A percentile compares a stretch with the other conserved stretches of the same genome.
Conservation (phyloP, 78 protist species). For the Capsaspora owczarzaki region DNA sequence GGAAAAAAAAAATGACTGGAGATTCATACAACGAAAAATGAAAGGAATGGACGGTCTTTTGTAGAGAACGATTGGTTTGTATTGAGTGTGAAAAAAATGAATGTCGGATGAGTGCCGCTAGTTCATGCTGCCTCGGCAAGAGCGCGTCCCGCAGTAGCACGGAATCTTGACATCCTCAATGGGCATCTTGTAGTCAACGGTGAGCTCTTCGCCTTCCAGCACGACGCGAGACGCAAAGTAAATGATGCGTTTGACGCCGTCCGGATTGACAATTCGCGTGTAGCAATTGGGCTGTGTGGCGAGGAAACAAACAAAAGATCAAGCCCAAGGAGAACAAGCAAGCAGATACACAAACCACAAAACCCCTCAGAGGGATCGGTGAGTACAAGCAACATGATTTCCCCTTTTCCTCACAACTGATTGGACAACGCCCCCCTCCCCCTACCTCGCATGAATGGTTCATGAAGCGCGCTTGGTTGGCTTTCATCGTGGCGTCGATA, state of each 20-base stretch:
- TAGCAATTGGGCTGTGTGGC: neutral
- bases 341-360: no score
- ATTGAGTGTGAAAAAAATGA: no score
- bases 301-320: no score
- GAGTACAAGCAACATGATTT: no score
- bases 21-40: no score
- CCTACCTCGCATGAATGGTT: constrained; percentile 77
- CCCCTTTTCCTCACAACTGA: no score
- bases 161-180: neutral
- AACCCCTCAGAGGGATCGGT: no score
- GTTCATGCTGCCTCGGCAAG: neutral
- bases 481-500: constrained; percentile 68
- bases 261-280: neutral
- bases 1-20: no score
- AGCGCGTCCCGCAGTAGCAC: neutral
- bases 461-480: constrained; percentile 73
- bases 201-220: neutral
- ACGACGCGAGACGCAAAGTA: neutral
- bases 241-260: neutral
- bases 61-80: no score
- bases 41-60: no score
- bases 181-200: neutral
- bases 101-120: no score
- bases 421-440: neutral
- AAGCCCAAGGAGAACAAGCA: no score